Percentiles rank a stretch among this genome's conserved stretches.
Evolutionary conservation across 768 basidiomycete genomes (phyloP).

Genomic region (Leccinellum luteum): DNA sequence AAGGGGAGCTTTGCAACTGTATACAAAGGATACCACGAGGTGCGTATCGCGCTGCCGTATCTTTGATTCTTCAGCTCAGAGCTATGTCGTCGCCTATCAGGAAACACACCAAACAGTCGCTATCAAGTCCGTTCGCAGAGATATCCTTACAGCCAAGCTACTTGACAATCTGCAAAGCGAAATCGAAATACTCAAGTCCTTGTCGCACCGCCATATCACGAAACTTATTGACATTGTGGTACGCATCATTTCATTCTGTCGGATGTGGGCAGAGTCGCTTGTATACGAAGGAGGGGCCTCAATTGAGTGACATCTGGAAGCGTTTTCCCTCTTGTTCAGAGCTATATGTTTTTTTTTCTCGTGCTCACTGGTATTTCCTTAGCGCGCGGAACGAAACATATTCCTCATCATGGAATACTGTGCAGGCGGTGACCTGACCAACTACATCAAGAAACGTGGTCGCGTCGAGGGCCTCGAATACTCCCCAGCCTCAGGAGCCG

Average conservation of each 20-base stretch:
- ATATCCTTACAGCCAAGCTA: constrained; percentile 85
- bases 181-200: constrained; percentile 92
- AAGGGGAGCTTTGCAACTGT: constrained; percentile 97
- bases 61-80: background rate
- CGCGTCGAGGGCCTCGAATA: constrained; percentile 88
- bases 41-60: constrained; percentile 34
- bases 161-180: constrained; percentile 98
- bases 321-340: background rate
- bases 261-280: constrained; percentile 1
- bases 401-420: constrained; percentile 99
- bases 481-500: constrained; percentile 60
- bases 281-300: background rate
- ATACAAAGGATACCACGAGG: constrained; percentile 90
- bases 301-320: background rate
- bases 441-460: constrained; percentile 98
- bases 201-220: constrained; percentile 92
- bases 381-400: constrained; percentile 76
- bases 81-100: constrained; percentile 37
- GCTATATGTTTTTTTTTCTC: background rate
- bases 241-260: constrained; percentile 23
- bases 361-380: constrained; percentile 8
- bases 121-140: constrained; percentile 90
- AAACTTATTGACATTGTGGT: constrained; percentile 92
- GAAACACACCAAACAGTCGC: constrained; percentile 79
- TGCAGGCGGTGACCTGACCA: constrained; percentile 91